These are phyloP conservation scores for Nannochloris sp. DNA, from an alignment of 139 green algal species.

Conservation along the genomic window DNA sequence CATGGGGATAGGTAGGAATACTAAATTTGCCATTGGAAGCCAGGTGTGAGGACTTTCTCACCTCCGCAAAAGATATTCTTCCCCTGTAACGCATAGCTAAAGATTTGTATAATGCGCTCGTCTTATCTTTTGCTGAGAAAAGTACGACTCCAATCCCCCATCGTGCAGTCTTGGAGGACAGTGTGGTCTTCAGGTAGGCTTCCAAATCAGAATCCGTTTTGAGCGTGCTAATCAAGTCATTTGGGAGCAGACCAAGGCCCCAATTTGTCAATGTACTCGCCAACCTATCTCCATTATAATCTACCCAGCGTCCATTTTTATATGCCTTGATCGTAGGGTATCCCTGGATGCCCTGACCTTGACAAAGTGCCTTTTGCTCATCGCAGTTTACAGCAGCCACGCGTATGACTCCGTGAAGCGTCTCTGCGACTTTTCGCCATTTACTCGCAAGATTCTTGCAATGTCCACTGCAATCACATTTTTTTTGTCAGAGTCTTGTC, in stretches of 20 bases:
- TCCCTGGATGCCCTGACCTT: slow-evolving; percentile 45
- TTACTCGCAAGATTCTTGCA: slow-evolving; percentile 64
- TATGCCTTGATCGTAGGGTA: slow-evolving; percentile 78
- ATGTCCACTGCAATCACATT: slow-evolving; percentile 37
- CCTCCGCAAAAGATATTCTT: slow-evolving; percentile 47
- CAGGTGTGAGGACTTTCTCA: slow-evolving; percentile 10
- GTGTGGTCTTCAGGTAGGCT: slow-evolving; percentile 22
- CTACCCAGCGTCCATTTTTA: slow-evolving; percentile 15
- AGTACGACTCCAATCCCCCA: slow-evolving; percentile 66
- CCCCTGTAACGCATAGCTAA: slow-evolving; percentile 39
- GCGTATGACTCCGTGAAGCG: slow-evolving; percentile 61
- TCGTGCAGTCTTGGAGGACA: slow-evolving; percentile 6
- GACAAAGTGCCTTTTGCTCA: slow-evolving; percentile 51
- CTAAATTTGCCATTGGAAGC: slow-evolving; percentile 12
- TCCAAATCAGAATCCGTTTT: slow-evolving; percentile 8
- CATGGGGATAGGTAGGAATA: slow-evolving; percentile 21
- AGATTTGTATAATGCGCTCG: slow-evolving; percentile 38
- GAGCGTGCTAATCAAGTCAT: slow-evolving; percentile 22
- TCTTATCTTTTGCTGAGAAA: slow-evolving; percentile 48
- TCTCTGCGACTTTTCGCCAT: slow-evolving; percentile 49
- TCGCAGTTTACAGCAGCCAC: slow-evolving; percentile 79
- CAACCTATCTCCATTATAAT: slow-evolving; percentile 59
- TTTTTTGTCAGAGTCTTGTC: background rate
- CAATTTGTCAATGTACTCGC: slow-evolving; percentile 48
- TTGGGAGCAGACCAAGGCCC: slow-evolving; percentile 53